Evolutionary conservation across 78 protist genomes (phyloP).

Genomic region (Mantamonas sphyraenae): DNA sequence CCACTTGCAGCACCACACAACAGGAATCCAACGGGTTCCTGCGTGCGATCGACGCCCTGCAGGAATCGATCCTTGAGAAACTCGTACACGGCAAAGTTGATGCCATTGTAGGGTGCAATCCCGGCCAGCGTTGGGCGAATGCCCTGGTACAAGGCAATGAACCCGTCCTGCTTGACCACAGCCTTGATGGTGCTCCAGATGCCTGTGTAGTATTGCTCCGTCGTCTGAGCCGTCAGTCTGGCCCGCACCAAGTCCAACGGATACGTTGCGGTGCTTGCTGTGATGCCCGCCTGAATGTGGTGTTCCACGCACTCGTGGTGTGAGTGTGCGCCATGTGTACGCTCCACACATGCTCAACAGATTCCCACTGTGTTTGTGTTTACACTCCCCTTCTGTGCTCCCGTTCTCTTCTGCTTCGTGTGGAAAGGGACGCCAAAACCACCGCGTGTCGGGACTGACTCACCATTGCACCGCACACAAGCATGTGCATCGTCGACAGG

Average conservation of each 20-base stretch:
- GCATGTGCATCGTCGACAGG: too few relatives aligned
- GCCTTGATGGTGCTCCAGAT: too few relatives aligned
- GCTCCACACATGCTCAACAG: too few relatives aligned
- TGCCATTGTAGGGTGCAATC: constrained; percentile 74
- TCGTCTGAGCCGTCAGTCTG: constrained; percentile 51
- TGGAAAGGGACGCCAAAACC: background rate
- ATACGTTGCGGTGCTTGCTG: constrained; percentile 49
- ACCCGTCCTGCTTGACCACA: background rate
- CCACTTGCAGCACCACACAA: constrained; percentile 66
- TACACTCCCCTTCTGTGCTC: too few relatives aligned
- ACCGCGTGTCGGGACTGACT: background rate
- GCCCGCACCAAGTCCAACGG: constrained; percentile 71
- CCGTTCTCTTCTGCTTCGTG: background rate
- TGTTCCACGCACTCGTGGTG: background rate
- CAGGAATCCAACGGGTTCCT: background rate
- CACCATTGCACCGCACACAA: background rate
- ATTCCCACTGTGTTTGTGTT: too few relatives aligned
- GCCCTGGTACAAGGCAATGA: background rate
- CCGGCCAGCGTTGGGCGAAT: constrained; percentile 21
- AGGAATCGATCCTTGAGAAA: constrained; percentile 25
- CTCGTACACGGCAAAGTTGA: constrained; percentile 73
- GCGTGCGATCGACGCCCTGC: background rate
- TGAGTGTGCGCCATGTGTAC: too few relatives aligned
- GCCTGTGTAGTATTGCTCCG: background rate
- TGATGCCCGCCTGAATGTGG: constrained; percentile 42